phyloP scores from a whole-genome alignment of 495 filamentous ascomycete species.

The Aspergillus heteromorphus region DNA sequence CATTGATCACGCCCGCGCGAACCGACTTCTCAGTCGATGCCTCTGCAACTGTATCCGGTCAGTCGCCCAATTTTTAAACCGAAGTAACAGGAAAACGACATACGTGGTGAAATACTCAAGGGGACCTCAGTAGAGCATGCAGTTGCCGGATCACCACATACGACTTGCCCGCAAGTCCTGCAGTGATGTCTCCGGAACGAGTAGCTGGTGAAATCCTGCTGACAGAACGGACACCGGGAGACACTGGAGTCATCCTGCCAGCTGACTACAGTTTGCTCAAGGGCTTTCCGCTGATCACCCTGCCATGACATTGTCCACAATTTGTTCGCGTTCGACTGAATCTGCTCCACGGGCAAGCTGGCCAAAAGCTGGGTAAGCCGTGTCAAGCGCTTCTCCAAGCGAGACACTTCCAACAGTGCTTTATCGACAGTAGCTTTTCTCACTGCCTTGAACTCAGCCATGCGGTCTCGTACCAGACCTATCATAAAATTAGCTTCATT shows the following conservation, averaged over 20 bases:
- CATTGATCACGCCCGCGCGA: constrained; percentile 47
- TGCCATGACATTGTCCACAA: constrained; percentile 56
- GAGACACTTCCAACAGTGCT: constrained; percentile 74
- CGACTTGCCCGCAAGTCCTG: constrained; percentile 83
- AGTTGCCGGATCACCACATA: constrained; percentile 81
- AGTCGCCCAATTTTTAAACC: constrained; percentile 8
- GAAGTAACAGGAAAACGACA: constrained; percentile 23
- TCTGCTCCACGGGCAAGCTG: constrained; percentile 59
- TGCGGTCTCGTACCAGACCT: constrained; percentile 64
- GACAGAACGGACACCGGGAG: constrained; percentile 80
- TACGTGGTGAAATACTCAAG: constrained; percentile 68
- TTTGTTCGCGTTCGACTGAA: constrained; percentile 39
- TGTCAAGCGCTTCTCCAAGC: constrained; percentile 86
- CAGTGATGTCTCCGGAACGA: constrained; percentile 91
- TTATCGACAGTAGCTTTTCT: constrained; percentile 77
- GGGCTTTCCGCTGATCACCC: constrained; percentile 61
- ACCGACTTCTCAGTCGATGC: constrained; percentile 55
- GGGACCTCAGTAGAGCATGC: constrained; percentile 80
- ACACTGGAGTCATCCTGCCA: constrained; percentile 93
- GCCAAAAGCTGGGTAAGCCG: constrained; percentile 82
- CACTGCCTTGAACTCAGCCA: constrained; percentile 56
- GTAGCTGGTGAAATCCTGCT: constrained; percentile 88
- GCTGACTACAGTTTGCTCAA: constrained; percentile 87
- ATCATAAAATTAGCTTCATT: constrained; percentile 2
- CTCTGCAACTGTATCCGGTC: constrained; percentile 35